Percentiles rank a stretch among this genome's conserved stretches.
phyloP scores from a whole-genome alignment of 2,329 filamentous ascomycete species.

The Chalaropsis ovoidea region DNA sequence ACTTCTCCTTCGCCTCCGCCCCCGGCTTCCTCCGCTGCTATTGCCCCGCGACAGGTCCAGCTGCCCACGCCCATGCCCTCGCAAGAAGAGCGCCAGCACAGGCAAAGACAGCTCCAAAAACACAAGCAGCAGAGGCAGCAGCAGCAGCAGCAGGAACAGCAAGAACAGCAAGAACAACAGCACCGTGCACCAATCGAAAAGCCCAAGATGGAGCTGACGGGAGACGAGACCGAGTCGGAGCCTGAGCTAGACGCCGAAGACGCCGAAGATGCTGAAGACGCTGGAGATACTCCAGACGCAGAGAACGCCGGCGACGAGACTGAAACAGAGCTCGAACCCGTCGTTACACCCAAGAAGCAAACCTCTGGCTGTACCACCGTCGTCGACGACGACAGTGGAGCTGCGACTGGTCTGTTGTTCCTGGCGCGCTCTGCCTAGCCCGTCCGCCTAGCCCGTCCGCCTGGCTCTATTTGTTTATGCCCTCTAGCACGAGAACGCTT shows the following conservation, averaged over 20 bases:
- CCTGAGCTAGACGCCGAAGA: conserved; percentile 21
- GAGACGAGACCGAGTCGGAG: conserved; percentile 29
- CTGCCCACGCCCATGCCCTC: conserved; percentile 17
- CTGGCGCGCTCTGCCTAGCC: conserved; percentile 10
- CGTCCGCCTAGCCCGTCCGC: neutral
- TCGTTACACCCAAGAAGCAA: conserved; percentile 16
- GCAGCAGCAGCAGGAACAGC: neutral
- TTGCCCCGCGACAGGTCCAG: conserved; percentile 4
- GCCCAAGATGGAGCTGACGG: conserved; percentile 10
- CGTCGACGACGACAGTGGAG: conserved; percentile 32
- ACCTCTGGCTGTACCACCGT: conserved; percentile 29
- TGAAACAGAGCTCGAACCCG: neutral
- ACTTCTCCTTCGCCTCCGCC: neutral
- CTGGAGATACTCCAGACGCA: neutral
- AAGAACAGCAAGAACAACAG: neutral
- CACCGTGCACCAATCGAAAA: neutral
- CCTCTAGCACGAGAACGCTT: neutral
- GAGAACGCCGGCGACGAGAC: neutral
- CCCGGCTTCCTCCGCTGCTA: neutral
- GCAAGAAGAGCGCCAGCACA: conserved; percentile 6
- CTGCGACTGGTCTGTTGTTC: conserved; percentile 35
- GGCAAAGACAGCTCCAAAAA: neutral
- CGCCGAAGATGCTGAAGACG: neutral
- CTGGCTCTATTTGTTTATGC: neutral
- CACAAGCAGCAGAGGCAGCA: neutral